Conservation (phyloP, 169 alveolate species). For the Miamiensis avidus region DNA sequence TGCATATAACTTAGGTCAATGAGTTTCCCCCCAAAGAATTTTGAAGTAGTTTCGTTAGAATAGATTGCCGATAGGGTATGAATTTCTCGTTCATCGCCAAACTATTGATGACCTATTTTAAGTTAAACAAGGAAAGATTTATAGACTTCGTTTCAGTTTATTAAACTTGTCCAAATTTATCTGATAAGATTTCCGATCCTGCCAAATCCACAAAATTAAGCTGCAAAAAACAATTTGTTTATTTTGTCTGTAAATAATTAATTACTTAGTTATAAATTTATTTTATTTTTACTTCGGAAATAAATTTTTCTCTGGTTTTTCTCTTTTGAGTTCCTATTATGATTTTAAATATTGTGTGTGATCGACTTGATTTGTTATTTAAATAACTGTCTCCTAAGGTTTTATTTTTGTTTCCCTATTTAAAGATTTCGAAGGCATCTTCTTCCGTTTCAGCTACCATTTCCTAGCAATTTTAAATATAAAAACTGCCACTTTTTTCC, state of each 20-base stretch:
- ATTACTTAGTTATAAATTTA: too few species aligned
- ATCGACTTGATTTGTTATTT: slow-evolving; percentile 83
- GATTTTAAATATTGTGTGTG: slow-evolving; percentile 82
- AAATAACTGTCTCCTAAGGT: slow-evolving; percentile 31
- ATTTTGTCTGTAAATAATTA: background rate
- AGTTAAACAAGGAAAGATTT: slow-evolving; percentile 60
- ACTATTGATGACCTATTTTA: slow-evolving; percentile 73
- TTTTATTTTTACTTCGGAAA: background rate
- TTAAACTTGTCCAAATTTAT: slow-evolving; percentile 45
- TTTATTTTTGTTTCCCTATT: slow-evolving; percentile 6
- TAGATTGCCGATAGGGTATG: slow-evolving; percentile 90
- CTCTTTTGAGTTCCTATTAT: slow-evolving; percentile 52
- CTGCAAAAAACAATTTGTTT: background rate
- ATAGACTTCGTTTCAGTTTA: slow-evolving; percentile 75
- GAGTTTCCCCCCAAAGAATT: slow-evolving; percentile 93
- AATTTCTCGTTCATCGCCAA: slow-evolving; percentile 71
- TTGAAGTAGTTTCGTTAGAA: slow-evolving; percentile 88
- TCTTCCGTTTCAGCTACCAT: background rate
- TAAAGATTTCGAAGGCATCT: slow-evolving; percentile 12
- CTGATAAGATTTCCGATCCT: slow-evolving; percentile 75
- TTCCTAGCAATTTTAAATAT: background rate
- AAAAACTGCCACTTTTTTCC: background rate
- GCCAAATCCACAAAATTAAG: slow-evolving; percentile 87
- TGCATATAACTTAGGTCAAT: slow-evolving; percentile 88
- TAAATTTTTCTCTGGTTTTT: slow-evolving; percentile 23